Base-by-base conservation (phyloP, 1,139 yeast genomes). In the Spathaspora sp. region DNA sequence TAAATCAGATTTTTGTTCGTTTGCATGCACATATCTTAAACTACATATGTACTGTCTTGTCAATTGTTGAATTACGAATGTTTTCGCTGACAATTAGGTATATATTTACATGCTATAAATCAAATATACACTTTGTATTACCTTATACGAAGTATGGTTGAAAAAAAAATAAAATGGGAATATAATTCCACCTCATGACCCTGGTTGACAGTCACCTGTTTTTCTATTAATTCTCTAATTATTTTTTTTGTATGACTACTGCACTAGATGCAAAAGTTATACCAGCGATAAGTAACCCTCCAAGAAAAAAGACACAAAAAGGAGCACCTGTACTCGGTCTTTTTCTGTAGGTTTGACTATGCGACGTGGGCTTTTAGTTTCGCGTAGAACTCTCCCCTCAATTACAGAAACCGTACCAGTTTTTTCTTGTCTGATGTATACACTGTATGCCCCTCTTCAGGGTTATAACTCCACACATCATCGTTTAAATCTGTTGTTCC, bases 381-480 rank as follows among this genome's bases (percentile, higher is more conserved):
- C 23, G 26, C 25, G 13, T 17, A 24, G 23, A 41, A 18, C 15
- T 15, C 36, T 26, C 6, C 17, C 16, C 20, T 11, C 29, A 26
- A 15, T 37, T 18, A 42, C 24, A 23, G 25, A 41, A 44, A 44
- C 38, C 46, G 20, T 26, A 44, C 47, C 33, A 27, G 38, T 20
- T 45, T 45, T 31, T 38, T 37, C 18, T 39, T 31, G 15, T 42
- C 38, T 11, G 26, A 36, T 10, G 41, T 33, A 3, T 27, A 20
- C 11, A 42, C 16, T 6, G 46, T 39, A 26, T 47, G 48, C 7
- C 48, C 47, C 17, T 46, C 47, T 15, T 53, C 55, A 10, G 50
- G 49, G 24, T 44, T 47, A 38, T 48, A 52, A 31, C 50, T 50
- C 51, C 52, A 53, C 25, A 44, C 43, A 17, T 51, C 52, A 16